These are phyloP conservation scores for Cymodocea nodosa DNA, from an alignment of 116 monocot species.

Conservation along the genomic window DNA sequence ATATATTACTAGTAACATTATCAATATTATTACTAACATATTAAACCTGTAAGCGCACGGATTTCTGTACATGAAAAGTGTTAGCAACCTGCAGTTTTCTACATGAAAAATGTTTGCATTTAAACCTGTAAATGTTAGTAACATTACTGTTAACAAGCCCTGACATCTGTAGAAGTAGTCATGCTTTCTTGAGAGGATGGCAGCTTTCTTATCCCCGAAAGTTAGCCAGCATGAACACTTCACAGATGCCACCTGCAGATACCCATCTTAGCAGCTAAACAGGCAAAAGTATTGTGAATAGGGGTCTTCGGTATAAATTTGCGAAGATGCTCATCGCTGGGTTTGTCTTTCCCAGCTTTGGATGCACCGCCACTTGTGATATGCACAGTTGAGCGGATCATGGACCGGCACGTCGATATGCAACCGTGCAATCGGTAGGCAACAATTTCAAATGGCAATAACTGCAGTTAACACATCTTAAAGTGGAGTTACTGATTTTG, in stretches of 20 bases:
- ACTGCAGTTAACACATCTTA: conserved; percentile 26
- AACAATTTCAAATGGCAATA: conserved; percentile 4
- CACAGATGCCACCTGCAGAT: conserved; percentile 1
- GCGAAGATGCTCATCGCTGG: conserved; percentile 2
- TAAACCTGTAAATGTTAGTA: too few relatives aligned
- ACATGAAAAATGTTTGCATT: too few relatives aligned
- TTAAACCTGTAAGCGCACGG: too few relatives aligned
- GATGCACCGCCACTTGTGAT: conserved; percentile 3
- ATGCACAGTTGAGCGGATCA: neutral
- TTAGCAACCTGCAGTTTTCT: too few relatives aligned
- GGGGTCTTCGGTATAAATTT: neutral
- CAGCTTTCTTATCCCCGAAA: too few relatives aligned
- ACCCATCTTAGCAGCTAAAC: neutral
- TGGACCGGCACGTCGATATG: neutral
- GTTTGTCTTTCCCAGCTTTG: conserved; percentile 1
- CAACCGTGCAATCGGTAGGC: neutral
- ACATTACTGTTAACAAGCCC: too few relatives aligned
- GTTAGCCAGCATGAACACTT: too few relatives aligned
- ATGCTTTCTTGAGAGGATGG: too few relatives aligned
- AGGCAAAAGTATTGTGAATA: conserved; percentile 5
- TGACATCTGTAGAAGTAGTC: too few relatives aligned
- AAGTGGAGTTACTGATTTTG: conserved; percentile 40
- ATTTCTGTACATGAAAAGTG: too few relatives aligned
- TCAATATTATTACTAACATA: too few relatives aligned
- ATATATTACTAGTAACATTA: too few relatives aligned